Base-by-base conservation (phyloP, 106 monocot genomes). In the Phalaenopsis aphrodite region DNA sequence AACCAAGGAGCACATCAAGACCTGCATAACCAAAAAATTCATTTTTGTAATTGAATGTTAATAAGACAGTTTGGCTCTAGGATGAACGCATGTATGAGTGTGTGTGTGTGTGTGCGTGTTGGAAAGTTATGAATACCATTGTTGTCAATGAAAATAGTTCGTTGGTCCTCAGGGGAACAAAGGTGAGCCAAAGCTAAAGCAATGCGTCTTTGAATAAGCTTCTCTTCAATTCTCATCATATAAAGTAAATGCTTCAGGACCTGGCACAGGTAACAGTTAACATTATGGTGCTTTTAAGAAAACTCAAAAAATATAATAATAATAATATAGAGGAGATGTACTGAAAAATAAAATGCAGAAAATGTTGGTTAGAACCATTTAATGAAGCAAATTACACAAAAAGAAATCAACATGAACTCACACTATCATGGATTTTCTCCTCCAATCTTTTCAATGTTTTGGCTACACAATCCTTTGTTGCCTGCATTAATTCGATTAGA, bases 401-500 rank as follows among this genome's bases (percentile, higher is more conserved):
- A 55, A 56, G 42, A 67, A 52, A 42, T 19, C 16, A 75, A 37
- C 45, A 78, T 46, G 71, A 82, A 82, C 91, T 94, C 85, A 99
- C 99, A 79, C 91, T 85, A 66, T 95, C 99, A 86, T 88, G 77
- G 52, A 99, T 92, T 84, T 99, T 99, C 78, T 99, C 99, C 71
- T 99, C 99, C 72, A 99, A 80, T 77, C 99, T 93, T 82, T 99
- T 99, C 77, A 99, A 79, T 81, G 99, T 99, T 82, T 99, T 99
- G n/a, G 99, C 89, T 16, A 99, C 94, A 87, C 99, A 99, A 81
- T 99, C 99, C 74, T 99, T 99, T 23, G 99, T 99, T 80, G 99
- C 99, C 99, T 97, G 83, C 67, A 45, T 19, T 74, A 83, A 83
- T 76, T 79, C 11, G 55, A 82, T 65, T 23, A 55, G 64, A 16